Conservation (phyloP, 2,329 filamentous ascomycete genomes). For the Exophiala viscosa region DNA sequence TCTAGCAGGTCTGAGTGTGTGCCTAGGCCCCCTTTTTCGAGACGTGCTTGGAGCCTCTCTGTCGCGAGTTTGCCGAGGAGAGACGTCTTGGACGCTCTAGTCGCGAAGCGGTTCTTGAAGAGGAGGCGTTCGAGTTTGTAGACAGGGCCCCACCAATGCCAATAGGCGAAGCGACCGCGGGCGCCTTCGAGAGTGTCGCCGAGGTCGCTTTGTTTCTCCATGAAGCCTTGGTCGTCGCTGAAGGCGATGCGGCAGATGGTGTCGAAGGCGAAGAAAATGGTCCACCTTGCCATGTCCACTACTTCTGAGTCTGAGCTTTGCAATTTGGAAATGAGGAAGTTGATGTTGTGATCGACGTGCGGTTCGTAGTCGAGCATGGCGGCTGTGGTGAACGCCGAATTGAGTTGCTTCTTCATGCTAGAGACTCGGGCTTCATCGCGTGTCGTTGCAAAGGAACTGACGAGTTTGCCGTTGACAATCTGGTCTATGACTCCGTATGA, state of each 20-base stretch:
- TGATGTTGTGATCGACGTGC: slow-evolving; percentile 61
- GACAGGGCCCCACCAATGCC: neutral
- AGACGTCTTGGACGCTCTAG: neutral
- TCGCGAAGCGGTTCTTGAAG: slow-evolving; percentile 16
- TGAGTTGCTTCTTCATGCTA: slow-evolving; percentile 74
- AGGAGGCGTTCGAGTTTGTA: neutral
- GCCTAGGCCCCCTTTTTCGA: slow-evolving; percentile 3
- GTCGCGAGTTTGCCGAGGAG: slow-evolving; percentile 4
- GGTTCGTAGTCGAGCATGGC: slow-evolving; percentile 74
- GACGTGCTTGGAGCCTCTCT: slow-evolving; percentile 2
- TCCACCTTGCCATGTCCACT: slow-evolving; percentile 3
- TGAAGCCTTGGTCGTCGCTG: neutral
- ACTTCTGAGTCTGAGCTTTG: neutral
- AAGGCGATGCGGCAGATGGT: slow-evolving; percentile 2
- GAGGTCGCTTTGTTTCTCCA: neutral
- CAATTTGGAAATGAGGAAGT: slow-evolving; percentile 5
- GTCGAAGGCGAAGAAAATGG: neutral
- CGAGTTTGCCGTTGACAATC: slow-evolving; percentile 10
- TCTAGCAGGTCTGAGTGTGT: slow-evolving; percentile 64
- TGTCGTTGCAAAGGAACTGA: neutral
- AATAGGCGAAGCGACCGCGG: neutral
- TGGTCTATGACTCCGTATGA: slow-evolving; percentile 5
- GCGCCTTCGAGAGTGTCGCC: neutral
- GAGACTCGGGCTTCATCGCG: slow-evolving; percentile 14
- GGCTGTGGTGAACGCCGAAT: slow-evolving; percentile 61